These are phyloP conservation scores for Tetracladium marchalianum DNA, from an alignment of 495 filamentous ascomycete species.

Conservation along the genomic window DNA sequence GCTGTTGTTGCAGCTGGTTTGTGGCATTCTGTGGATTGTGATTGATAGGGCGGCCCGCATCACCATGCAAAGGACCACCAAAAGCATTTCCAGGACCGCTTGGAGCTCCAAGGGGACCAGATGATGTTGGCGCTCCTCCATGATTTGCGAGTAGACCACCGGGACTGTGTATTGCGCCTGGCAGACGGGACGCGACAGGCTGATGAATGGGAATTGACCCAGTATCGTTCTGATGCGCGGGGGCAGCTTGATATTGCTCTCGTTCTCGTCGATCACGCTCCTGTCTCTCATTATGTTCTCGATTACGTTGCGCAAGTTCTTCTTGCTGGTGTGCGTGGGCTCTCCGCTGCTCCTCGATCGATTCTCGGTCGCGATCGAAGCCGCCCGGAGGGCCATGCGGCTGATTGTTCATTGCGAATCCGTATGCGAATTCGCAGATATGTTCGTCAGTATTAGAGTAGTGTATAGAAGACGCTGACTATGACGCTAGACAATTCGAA, in stretches of 20 bases:
- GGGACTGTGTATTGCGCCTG: conserved; percentile 75
- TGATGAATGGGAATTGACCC: conserved; percentile 83
- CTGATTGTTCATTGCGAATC: conserved; percentile 31
- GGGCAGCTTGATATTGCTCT: conserved; percentile 44
- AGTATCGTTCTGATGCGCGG: conserved; percentile 70
- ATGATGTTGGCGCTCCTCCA: conserved; percentile 44
- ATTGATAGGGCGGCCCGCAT: conserved; percentile 44
- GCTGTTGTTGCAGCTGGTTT: conserved; percentile 41
- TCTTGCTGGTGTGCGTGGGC: conserved; percentile 39
- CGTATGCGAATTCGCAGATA: background rate
- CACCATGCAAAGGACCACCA: conserved; percentile 53
- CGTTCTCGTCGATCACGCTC: conserved; percentile 40
- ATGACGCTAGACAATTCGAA: no score
- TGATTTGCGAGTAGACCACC: conserved; percentile 76
- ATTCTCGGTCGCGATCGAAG: conserved; percentile 30
- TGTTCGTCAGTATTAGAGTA: no score
- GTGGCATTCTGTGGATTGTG: conserved; percentile 55
- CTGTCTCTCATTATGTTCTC: conserved; percentile 62
- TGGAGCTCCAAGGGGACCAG: conserved; percentile 55
- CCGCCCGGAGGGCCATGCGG: conserved; percentile 29
- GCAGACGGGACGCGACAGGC: conserved; percentile 72
- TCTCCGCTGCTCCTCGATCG: conserved; percentile 29
- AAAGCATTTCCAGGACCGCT: conserved; percentile 56
- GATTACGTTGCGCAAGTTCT: conserved; percentile 47
- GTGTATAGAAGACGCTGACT: no score